Evolutionary conservation across 129 eudicot genomes (phyloP).

Genomic region (Escallonia rubra): DNA sequence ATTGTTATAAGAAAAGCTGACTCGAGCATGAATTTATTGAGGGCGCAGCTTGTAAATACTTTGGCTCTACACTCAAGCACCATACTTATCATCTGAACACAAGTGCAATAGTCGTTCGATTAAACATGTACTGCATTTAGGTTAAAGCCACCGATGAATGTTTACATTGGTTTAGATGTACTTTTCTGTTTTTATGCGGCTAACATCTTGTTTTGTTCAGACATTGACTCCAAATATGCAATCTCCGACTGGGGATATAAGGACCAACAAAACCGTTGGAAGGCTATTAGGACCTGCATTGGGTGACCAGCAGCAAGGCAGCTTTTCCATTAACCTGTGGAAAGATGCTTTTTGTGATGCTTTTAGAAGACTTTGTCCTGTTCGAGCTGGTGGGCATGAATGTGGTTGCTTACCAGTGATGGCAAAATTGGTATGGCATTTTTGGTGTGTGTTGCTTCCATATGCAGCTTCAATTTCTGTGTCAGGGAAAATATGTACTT

Average conservation of each 20-base stretch:
- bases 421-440: conserved; percentile 68
- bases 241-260: conserved; percentile 50
- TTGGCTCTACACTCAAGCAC: background rate
- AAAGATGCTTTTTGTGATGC: conserved; percentile 81
- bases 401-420: conserved; percentile 94
- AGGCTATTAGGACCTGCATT: conserved; percentile 54
- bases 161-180: conserved; percentile 1
- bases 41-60: too few species aligned
- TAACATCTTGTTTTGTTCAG: conserved; percentile 35
- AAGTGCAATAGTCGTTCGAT: background rate
- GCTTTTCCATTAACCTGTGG: conserved; percentile 73
- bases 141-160: background rate
- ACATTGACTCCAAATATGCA: conserved; percentile 92
- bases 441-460: background rate
- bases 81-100: background rate
- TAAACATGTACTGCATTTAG: background rate
- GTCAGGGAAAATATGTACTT: background rate
- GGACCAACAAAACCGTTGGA: conserved; percentile 36
- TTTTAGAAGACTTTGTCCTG: conserved; percentile 91
- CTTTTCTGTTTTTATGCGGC: conserved; percentile 8
- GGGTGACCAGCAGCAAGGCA: conserved; percentile 77
- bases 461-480: conserved; percentile 6
- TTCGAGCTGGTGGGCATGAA: conserved; percentile 85
- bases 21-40: background rate
- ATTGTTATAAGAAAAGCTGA: background rate